Conservation (phyloP, 768 basidiomycete genomes). For the Solioccasus polychromus region DNA sequence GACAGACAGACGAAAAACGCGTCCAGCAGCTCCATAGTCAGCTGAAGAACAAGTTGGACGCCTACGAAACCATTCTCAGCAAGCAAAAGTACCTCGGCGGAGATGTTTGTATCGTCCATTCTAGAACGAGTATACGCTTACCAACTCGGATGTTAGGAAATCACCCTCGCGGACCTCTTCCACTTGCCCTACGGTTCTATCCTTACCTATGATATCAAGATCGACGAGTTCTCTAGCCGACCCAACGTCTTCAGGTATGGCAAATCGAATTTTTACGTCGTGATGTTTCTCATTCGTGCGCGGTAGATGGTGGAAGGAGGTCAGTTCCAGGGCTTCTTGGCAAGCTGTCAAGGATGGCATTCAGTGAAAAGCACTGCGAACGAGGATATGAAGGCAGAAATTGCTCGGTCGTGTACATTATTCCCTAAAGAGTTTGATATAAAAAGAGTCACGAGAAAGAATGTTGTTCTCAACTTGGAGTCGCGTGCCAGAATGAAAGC, state of each 20-base stretch:
- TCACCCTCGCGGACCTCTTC: slow-evolving; percentile 59
- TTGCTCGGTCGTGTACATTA: no score
- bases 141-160: no score
- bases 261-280: no score
- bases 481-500: no score
- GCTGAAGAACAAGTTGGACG: slow-evolving; percentile 41
- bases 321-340: slow-evolving; percentile 46
- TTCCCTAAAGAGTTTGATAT: no score
- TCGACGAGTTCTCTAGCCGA: slow-evolving; percentile 30
- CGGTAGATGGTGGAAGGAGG: slow-evolving; percentile 54
- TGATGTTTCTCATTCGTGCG: not conserved
- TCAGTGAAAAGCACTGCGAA: no score
- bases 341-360: slow-evolving; percentile 41
- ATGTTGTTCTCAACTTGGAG: no score
- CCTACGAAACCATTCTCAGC: slow-evolving; percentile 50
- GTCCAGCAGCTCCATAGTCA: not conserved
- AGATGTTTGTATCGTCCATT: slow-evolving; percentile 36
- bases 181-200: slow-evolving; percentile 48
- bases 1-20: slow-evolving; percentile 23
- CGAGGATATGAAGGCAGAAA: no score
- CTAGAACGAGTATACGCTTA: no score
- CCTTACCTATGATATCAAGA: slow-evolving; percentile 23
- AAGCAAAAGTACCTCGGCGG: slow-evolving; percentile 59
- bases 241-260: slow-evolving; percentile 46
- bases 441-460: no score